Percentiles rank a stretch among this genome's conserved stretches.
phyloP scores from a whole-genome alignment of 1,284 basidiomycete genomes.

The Coniophora puteana region DNA sequence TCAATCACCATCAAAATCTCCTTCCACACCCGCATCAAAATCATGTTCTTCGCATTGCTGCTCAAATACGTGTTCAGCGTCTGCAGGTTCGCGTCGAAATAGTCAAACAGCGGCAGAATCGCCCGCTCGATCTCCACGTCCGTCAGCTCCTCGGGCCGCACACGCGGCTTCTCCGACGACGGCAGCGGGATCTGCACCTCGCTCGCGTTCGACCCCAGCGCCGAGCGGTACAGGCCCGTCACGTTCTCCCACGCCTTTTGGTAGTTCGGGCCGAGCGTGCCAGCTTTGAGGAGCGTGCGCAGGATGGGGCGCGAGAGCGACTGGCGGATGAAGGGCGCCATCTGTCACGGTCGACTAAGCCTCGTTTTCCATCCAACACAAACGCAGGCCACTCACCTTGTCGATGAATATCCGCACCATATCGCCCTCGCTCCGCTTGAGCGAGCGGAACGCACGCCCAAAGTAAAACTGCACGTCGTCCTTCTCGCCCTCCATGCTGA shows the following conservation, averaged over 20 bases:
- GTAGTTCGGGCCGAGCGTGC: conserved; percentile 67
- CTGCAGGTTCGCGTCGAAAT: conserved; percentile 92
- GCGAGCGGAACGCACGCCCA: conserved; percentile 89
- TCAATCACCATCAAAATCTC: conserved; percentile 91
- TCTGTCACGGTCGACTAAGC: conserved; percentile 44
- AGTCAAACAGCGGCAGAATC: conserved; percentile 91
- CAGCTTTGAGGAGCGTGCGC: conserved; percentile 72
- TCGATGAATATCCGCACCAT: conserved; percentile 98
- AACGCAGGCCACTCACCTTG: conserved; percentile 58
- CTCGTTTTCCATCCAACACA: background rate
- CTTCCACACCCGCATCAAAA: conserved; percentile 96
- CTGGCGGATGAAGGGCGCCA: conserved; percentile 92
- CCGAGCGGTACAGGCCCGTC: conserved; percentile 76
- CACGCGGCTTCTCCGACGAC: conserved; percentile 61
- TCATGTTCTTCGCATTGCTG: conserved; percentile 84
- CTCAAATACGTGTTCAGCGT: conserved; percentile 89
- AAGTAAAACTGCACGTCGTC: conserved; percentile 99
- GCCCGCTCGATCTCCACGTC: conserved; percentile 96
- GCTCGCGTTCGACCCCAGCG: conserved; percentile 55
- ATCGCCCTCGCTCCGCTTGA: conserved; percentile 93
- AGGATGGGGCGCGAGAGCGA: conserved; percentile 80
- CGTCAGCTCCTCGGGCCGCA: conserved; percentile 72
- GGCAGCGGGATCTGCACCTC: conserved; percentile 82
- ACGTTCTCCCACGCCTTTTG: conserved; percentile 81
- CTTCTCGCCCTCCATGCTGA: conserved; percentile 99